Conservation (phyloP, 441 rosid species). For the Macaranga tanarius region DNA sequence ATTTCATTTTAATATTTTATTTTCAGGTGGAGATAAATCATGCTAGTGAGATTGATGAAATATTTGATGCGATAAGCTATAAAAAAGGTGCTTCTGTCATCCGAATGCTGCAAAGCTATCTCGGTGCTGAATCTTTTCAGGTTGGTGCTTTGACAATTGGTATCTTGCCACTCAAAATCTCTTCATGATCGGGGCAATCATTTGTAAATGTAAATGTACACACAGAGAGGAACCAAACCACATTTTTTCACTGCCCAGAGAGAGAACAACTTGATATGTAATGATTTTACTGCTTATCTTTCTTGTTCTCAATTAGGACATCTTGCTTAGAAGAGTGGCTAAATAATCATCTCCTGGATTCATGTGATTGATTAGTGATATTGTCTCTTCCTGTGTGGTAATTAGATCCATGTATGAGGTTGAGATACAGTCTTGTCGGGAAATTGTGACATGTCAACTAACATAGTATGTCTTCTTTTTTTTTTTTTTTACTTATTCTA, state of each 20-base stretch:
- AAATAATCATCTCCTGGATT: neutral
- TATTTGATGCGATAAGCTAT: conserved; percentile 93
- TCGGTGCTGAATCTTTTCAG: conserved; percentile 92
- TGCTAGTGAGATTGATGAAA: conserved; percentile 85
- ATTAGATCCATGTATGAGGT: neutral
- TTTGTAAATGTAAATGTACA: neutral
- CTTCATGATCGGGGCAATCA: conserved; percentile 4
- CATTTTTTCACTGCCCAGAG: too few species aligned
- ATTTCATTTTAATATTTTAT: conserved; percentile 16
- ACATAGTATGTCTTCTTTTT: neutral
- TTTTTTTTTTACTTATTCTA: conserved; percentile 20
- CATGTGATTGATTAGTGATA: neutral
- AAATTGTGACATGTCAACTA: neutral
- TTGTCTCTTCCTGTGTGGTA: neutral
- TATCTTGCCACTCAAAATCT: neutral
- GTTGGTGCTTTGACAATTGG: conserved; percentile 36
- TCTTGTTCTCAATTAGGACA: neutral
- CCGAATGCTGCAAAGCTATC: conserved; percentile 93
- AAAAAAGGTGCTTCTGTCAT: conserved; percentile 92
- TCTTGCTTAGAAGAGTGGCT: conserved; percentile 3
- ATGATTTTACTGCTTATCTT: neutral
- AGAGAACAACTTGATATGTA: neutral
- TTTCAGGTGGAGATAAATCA: conserved; percentile 87
- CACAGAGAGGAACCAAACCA: neutral
- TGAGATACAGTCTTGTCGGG: neutral